Evolutionary conservation across 1,139 yeast genomes (phyloP).

Genomic region (Taphrina sp.): DNA sequence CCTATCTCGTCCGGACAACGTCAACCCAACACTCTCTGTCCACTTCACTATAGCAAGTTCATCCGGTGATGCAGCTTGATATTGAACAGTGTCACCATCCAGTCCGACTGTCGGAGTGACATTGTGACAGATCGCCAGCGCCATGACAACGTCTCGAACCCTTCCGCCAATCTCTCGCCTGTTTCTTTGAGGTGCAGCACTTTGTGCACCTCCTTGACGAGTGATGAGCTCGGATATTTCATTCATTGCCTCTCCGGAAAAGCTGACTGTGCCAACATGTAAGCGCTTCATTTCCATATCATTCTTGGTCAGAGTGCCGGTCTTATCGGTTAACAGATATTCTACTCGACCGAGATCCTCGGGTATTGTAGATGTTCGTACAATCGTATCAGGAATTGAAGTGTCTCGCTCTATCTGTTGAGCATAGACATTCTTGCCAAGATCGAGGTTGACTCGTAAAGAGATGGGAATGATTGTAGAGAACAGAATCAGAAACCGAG

Average conservation of each 20-base stretch:
- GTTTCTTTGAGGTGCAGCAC: constrained; percentile 35
- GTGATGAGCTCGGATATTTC: constrained; percentile 62
- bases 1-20: constrained; percentile 77
- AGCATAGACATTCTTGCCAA: constrained; percentile 95
- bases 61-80: constrained; percentile 98
- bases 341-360: constrained; percentile 97
- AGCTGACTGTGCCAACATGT: constrained; percentile 88
- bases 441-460: constrained; percentile 85
- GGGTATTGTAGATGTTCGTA: constrained; percentile 94
- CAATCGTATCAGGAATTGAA: constrained; percentile 80
- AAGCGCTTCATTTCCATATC: constrained; percentile 95
- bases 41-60: constrained; percentile 95
- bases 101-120: constrained; percentile 68
- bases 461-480: constrained; percentile 93
- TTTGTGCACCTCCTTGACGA: constrained; percentile 7
- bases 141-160: constrained; percentile 74
- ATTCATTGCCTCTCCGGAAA: constrained; percentile 89
- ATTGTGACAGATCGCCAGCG: constrained; percentile 89
- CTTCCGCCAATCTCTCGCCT: constrained; percentile 67
- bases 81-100: constrained; percentile 58
- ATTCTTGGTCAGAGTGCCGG: constrained; percentile 96
- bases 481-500: constrained; percentile 85
- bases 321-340: constrained; percentile 86
- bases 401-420: constrained; percentile 87
- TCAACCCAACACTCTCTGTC: constrained; percentile 80